Evolutionary conservation across 805 yeast genomes (phyloP).

Genomic region (Hagleromyces aurorensis): DNA sequence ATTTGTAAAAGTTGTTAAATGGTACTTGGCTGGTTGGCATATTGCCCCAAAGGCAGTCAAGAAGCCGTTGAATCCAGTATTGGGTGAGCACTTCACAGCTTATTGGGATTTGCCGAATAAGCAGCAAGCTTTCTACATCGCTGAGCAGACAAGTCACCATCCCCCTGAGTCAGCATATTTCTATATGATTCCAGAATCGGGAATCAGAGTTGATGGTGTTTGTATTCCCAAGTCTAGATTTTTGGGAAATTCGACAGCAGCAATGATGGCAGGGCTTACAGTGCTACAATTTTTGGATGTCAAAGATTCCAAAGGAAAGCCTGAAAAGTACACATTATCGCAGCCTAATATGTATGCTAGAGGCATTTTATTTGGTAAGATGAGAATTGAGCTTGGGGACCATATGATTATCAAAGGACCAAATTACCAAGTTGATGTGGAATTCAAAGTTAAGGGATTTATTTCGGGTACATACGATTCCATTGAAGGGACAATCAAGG

Average conservation of each 20-base stretch:
- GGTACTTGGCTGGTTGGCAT: slow-evolving; percentile 97
- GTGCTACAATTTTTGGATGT: slow-evolving; percentile 60
- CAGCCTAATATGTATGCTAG: slow-evolving; percentile 96
- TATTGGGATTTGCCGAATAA: slow-evolving; percentile 83
- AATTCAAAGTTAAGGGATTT: slow-evolving; percentile 91
- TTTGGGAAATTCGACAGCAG: slow-evolving; percentile 93
- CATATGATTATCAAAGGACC: slow-evolving; percentile 71
- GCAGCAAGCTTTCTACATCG: slow-evolving; percentile 68
- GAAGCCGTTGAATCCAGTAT: slow-evolving; percentile 90
- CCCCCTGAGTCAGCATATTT: slow-evolving; percentile 97
- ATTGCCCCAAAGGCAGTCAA: slow-evolving; percentile 98
- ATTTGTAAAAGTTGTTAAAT: slow-evolving; percentile 65
- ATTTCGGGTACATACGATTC: slow-evolving; percentile 89
- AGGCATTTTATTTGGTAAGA: slow-evolving; percentile 84
- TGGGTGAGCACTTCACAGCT: slow-evolving; percentile 86
- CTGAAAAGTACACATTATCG: slow-evolving; percentile 73
- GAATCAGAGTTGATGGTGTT: slow-evolving; percentile 82
- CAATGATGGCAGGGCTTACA: slow-evolving; percentile 90
- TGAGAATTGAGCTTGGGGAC: slow-evolving; percentile 89
- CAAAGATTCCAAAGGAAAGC: slow-evolving; percentile 36
- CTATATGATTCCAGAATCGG: slow-evolving; percentile 71
- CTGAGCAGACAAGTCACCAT: slow-evolving; percentile 96
- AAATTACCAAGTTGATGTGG: slow-evolving; percentile 65
- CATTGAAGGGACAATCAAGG: slow-evolving; percentile 65
- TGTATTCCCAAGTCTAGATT: slow-evolving; percentile 82